These are phyloP conservation scores for Pseudonitzschia pungens DNA, from an alignment of 108 stramenopile genomes.

Conservation along the genomic window DNA sequence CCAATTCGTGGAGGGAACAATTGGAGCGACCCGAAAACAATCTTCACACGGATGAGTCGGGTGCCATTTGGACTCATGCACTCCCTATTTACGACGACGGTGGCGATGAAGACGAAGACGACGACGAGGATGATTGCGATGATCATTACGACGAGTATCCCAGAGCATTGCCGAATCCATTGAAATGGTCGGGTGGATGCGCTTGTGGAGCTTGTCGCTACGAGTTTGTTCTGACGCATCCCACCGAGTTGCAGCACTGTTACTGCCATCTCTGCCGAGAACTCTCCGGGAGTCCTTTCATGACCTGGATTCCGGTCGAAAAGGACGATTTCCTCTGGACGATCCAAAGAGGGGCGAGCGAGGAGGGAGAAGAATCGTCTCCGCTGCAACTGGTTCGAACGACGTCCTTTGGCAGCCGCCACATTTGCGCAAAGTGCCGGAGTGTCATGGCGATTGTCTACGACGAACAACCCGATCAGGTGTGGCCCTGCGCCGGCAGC, in stretches of 20 bases:
- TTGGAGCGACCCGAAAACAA: conserved; percentile 3
- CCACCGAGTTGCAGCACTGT: conserved; percentile 44
- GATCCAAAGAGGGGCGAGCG: background rate
- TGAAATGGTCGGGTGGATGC: conserved; percentile 22
- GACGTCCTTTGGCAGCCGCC: conserved; percentile 37
- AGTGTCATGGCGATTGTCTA: conserved; percentile 48
- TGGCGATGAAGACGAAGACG: background rate
- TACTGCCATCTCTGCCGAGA: conserved; percentile 43
- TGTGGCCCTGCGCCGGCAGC: conserved; percentile 43
- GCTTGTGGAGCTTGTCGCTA: conserved; percentile 33
- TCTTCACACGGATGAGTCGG: background rate
- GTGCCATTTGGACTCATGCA: background rate
- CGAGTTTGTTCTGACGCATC: conserved; percentile 12
- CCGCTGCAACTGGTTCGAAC: conserved; percentile 21
- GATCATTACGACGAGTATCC: background rate
- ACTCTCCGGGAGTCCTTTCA: conserved; percentile 38
- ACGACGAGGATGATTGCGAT: background rate
- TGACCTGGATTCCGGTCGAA: conserved; percentile 40
- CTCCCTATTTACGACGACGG: background rate
- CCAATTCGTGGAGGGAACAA: background rate
- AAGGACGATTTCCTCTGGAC: conserved; percentile 32
- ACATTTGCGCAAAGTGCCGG: conserved; percentile 34
- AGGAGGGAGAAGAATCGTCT: background rate
- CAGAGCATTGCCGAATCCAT: background rate
- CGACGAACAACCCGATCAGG: conserved; percentile 36